Evolutionary conservation across 73 alveolate species (phyloP).

Genomic region (Paramecium sonneborni): DNA sequence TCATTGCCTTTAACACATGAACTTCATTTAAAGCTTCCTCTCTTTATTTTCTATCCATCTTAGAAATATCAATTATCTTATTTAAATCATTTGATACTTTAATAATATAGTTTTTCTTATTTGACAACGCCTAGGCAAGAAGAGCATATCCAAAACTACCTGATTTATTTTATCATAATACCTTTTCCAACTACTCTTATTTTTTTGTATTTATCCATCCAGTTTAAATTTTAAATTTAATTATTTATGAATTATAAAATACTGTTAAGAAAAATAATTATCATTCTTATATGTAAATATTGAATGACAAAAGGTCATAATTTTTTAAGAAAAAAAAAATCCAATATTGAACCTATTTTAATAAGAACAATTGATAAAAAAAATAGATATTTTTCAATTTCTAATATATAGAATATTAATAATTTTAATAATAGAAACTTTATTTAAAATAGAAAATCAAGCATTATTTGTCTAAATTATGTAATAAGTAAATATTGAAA

Average conservation of each 20-base stretch:
- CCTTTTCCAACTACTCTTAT: slow-evolving; percentile 87
- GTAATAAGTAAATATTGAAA: too few species aligned
- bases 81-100: slow-evolving; percentile 53
- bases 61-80: slow-evolving; percentile 82
- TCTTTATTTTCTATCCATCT: slow-evolving; percentile 86
- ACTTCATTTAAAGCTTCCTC: slow-evolving; percentile 93
- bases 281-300: too few species aligned
- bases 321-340: too few species aligned
- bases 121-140: slow-evolving; percentile 80
- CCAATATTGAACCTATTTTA: too few species aligned
- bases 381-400: too few species aligned
- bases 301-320: too few species aligned
- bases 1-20: slow-evolving; percentile 86
- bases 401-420: too few species aligned
- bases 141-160: slow-evolving; percentile 95
- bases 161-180: slow-evolving; percentile 40
- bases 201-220: slow-evolving; percentile 72
- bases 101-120: slow-evolving; percentile 81
- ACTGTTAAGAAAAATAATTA: not conserved
- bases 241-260: not conserved
- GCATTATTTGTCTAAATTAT: too few species aligned
- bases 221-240: not conserved
- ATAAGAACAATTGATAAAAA: too few species aligned
- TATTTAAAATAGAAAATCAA: too few species aligned
- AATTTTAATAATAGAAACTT: too few species aligned